phyloP scores from a whole-genome alignment of 768 basidiomycete species.

The Harrya chromipes region DNA sequence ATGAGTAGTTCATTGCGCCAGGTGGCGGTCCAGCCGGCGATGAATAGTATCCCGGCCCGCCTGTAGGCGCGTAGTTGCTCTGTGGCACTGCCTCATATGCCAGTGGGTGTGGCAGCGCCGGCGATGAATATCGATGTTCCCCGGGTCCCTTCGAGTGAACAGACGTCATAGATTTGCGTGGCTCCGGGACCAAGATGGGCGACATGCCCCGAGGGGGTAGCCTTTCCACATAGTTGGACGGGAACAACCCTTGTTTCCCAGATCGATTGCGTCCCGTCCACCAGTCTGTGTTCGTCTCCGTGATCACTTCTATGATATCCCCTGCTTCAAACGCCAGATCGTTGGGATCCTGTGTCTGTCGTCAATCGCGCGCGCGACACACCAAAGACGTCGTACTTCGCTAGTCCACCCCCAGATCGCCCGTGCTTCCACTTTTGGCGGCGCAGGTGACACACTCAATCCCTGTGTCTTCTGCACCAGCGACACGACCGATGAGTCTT shows the following conservation, averaged over 20 bases:
- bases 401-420: conserved; percentile 30
- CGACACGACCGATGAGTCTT: conserved; percentile 15
- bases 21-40: conserved; percentile 13
- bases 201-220: conserved; percentile 27
- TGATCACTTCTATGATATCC: conserved; percentile 75
- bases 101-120: conserved; percentile 21
- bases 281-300: conserved; percentile 88
- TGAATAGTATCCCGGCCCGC: conserved; percentile 12
- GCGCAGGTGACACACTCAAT: conserved; percentile 25
- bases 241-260: conserved; percentile 73
- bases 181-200: conserved; percentile 23
- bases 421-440: conserved; percentile 26
- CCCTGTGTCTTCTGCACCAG: conserved; percentile 23
- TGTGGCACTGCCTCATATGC: conserved; percentile 15
- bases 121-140: conserved; percentile 17
- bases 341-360: conserved; percentile 55
- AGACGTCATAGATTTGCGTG: conserved; percentile 16
- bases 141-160: conserved; percentile 3
- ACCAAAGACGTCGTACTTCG: conserved; percentile 19
- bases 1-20: conserved; percentile 9
- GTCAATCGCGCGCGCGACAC: conserved; percentile 5
- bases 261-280: conserved; percentile 70
- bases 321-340: conserved; percentile 75
- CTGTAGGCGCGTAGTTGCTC: conserved; percentile 9
- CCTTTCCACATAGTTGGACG: conserved; percentile 72